Evolutionary conservation across 2,329 filamentous ascomycete genomes (phyloP), one percentile per base, ranked within the genome.

Genomic region (Fusarium concolor): DNA sequence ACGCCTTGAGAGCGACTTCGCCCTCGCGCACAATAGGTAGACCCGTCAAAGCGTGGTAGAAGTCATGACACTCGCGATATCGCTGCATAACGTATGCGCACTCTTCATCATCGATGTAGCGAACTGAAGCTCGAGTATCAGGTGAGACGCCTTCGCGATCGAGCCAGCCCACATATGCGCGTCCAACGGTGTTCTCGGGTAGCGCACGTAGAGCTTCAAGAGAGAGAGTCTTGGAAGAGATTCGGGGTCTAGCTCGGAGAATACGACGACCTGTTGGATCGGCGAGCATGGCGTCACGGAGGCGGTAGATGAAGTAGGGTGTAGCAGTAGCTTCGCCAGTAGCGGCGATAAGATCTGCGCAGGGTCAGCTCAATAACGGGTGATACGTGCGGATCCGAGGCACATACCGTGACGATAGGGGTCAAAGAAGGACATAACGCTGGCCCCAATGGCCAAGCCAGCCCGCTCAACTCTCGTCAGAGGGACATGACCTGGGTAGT

Each of bases 61-160:
- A 97, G 78, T 99, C 96, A 79, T 99, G 96, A 71, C 92, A 97
- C 80, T 99, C 96, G 65, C 96, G 90, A 80, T 99, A 99, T 54
- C 96, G 89, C 83, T 98, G 96, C 92, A 99, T 96, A 18, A 98
- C 96, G 82, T 98, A 99, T 35, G 96, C 96, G 78, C 94, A 97
- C 80, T 99, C 96, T 72, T 92, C 90, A 76, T 98, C 90, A 79
- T 98, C 94, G 65, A 99, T 94, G 81, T 97, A 98, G 52, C 92
- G 89, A 39, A 99, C 96, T 3, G 80, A 78, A 39, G 90, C 84
- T 44, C 96, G 89, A 9, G 95, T 97, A 79, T 99, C 96, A 2
- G 96, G 96, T 10, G 92, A 92, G 15, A 99, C 95, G 64, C 93
- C 92, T 79, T 99, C 96, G 44, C 92, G 88, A 79, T 97, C 94